These are phyloP conservation scores for Aegilops bicornis DNA, from an alignment of 176 grass and related monocot genomes.

Conservation along the genomic window DNA sequence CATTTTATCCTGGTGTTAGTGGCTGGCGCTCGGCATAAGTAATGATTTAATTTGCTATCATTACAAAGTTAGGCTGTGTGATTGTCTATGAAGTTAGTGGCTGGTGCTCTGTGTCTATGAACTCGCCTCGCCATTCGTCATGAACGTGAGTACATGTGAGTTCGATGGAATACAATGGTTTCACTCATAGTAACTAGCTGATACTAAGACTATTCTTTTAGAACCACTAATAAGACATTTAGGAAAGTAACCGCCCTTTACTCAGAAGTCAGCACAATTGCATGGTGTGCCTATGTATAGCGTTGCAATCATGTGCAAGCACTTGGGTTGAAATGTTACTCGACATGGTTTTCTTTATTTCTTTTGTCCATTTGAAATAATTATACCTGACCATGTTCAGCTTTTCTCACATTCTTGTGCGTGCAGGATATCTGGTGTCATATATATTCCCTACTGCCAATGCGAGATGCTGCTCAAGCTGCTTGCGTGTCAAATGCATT, in stretches of 20 bases:
- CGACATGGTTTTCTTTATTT: not conserved
- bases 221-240: not conserved
- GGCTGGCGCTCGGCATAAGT: too few relatives aligned
- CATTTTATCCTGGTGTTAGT: too few relatives aligned
- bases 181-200: too few relatives aligned
- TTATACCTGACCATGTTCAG: not conserved
- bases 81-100: too few relatives aligned
- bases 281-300: not conserved
- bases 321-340: not conserved
- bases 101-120: too few relatives aligned
- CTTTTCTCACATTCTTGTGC: not conserved
- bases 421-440: not conserved
- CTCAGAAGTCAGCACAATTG: not conserved
- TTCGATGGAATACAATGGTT: too few relatives aligned
- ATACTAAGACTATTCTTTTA: not conserved
- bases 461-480: not conserved
- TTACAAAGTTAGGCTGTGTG: too few relatives aligned
- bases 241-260: not conserved
- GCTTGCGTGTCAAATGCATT: not conserved
- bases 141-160: too few relatives aligned
- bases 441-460: not conserved
- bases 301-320: not conserved
- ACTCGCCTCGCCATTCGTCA: too few relatives aligned
- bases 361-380: not conserved
- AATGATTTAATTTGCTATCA: too few relatives aligned